These are phyloP conservation scores for Exobasidium rhododendri DNA, from an alignment of 1,284 basidiomycete species.

Conservation along the genomic window DNA sequence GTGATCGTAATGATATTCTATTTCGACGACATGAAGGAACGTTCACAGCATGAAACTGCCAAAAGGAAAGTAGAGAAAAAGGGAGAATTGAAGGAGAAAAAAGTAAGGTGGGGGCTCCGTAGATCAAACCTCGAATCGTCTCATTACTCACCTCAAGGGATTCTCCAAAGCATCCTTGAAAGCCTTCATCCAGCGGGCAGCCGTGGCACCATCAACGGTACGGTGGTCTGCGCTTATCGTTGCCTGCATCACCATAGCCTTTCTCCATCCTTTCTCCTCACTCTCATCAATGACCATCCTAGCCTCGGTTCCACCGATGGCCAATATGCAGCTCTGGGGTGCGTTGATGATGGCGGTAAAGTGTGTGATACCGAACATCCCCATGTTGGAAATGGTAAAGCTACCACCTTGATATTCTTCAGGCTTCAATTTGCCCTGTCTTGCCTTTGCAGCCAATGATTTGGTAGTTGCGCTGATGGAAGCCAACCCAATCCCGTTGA, in stretches of 20 bases:
- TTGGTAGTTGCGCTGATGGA: slow-evolving; percentile 90
- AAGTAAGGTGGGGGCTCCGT: too few relatives aligned
- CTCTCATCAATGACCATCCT: slow-evolving; percentile 82
- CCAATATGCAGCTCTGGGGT: slow-evolving; percentile 95
- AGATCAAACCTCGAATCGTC: too few relatives aligned
- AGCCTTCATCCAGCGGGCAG: slow-evolving; percentile 64
- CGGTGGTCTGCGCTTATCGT: slow-evolving; percentile 94
- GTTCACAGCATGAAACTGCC: too few relatives aligned
- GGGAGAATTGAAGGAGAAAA: too few relatives aligned
- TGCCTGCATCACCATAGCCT: slow-evolving; percentile 85
- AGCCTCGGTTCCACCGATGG: slow-evolving; percentile 82
- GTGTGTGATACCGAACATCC: slow-evolving; percentile 87
- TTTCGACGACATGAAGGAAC: too few relatives aligned
- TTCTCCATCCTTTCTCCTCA: slow-evolving; percentile 67
- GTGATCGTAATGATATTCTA: too few relatives aligned
- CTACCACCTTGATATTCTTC: slow-evolving; percentile 96
- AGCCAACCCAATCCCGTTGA: slow-evolving; percentile 83
- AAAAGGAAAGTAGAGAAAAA: too few relatives aligned
- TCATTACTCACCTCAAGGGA: slow-evolving; percentile 63
- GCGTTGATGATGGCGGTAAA: slow-evolving; percentile 99
- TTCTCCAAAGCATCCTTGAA: slow-evolving; percentile 98
- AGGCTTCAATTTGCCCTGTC: slow-evolving; percentile 92
- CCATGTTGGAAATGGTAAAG: slow-evolving; percentile 98
- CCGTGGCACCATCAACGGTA: slow-evolving; percentile 62
- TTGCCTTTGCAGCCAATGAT: slow-evolving; percentile 85